Evolutionary conservation across 1,284 basidiomycete genomes (phyloP), one percentile per base, ranked within the genome.

Genomic region (Ceratobasidium sp.): DNA sequence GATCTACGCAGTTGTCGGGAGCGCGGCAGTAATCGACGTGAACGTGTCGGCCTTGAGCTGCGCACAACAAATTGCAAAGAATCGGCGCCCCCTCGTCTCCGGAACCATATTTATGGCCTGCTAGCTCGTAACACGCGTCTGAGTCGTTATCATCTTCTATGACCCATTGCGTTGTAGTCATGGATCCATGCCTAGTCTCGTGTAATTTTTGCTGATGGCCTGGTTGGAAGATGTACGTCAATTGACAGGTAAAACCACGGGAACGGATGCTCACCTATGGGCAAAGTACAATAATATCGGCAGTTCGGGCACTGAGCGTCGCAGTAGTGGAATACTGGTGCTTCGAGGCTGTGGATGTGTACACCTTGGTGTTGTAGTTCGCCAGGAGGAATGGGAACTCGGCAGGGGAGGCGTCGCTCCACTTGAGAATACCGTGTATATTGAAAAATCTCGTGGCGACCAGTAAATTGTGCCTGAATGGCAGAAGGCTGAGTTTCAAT

Each of bases 151-250:
- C 80, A 0, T 83, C 84, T 61, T 87, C 86, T 1, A 89, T 76
- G 0, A 83, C 80, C 87, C 88, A 88, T 49, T 80, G 80, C 0
- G 84, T 84, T 62, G 78, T 81, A 0, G 85, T 84, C 88, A 88
- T 88, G 1, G 86, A 87, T 2, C 87, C 88, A 75, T 89, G 87
- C 30, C 82, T 81, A 0, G 87, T 89, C 44, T 88, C 86, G 67
- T 89, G 87, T 53, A 86, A 84, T 73, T 83, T 81, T 74, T 89
- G 87, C 0, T 84, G 64, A 74, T 89, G 88, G 0, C 85, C 88
- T 89, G 69, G n/a, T 5, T 30, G 7, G 4, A 72, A 38, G 30
- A 38, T 9, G n/a, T 86, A 78, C 21, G 21, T 38, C 30, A 30
- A 16, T 33, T 46, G 4, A 44, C 48, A 36, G 25, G 16, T 33